Evolutionary conservation across 169 alveolate genomes (phyloP).

Genomic region (Hepatocystis sp.): DNA sequence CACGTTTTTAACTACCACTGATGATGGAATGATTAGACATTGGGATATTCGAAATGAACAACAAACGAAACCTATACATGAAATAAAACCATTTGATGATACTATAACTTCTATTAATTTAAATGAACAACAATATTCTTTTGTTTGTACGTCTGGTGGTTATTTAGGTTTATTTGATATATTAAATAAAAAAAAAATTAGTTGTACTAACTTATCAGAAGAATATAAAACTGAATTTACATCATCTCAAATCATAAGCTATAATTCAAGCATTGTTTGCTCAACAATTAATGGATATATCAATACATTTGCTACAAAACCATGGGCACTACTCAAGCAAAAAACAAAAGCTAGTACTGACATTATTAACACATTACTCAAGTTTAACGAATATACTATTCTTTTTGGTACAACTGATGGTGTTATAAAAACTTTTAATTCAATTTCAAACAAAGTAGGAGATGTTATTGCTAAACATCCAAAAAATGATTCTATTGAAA

Average conservation of each 20-base stretch:
- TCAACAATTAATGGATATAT: constrained; percentile 58
- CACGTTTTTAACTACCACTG: constrained; percentile 60
- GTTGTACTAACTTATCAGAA: constrained; percentile 22
- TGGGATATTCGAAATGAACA: constrained; percentile 56
- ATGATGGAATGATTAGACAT: constrained; percentile 36
- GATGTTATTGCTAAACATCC: constrained; percentile 22
- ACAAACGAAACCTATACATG: constrained; percentile 60
- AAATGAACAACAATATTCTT: constrained; percentile 28
- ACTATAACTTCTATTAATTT: constrained; percentile 40
- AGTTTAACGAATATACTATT: constrained; percentile 37
- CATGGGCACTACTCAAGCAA: constrained; percentile 42
- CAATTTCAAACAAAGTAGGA: constrained; percentile 39
- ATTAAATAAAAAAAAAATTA: constrained; percentile 43
- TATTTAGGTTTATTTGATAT: constrained; percentile 40
- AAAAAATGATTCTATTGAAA: constrained; percentile 29
- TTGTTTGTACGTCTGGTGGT: constrained; percentile 40
- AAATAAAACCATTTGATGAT: constrained; percentile 57
- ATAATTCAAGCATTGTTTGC: constrained; percentile 46
- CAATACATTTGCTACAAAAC: constrained; percentile 29
- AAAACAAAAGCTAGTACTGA: constrained; percentile 59
- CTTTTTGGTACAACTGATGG: constrained; percentile 64
- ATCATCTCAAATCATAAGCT: constrained; percentile 11
- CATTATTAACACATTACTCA: constrained; percentile 52
- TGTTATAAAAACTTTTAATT: constrained; percentile 24
- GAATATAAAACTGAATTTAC: constrained; percentile 60